phyloP scores from a whole-genome alignment of 164 flowering plant genomes.

The Annona squamosa region DNA sequence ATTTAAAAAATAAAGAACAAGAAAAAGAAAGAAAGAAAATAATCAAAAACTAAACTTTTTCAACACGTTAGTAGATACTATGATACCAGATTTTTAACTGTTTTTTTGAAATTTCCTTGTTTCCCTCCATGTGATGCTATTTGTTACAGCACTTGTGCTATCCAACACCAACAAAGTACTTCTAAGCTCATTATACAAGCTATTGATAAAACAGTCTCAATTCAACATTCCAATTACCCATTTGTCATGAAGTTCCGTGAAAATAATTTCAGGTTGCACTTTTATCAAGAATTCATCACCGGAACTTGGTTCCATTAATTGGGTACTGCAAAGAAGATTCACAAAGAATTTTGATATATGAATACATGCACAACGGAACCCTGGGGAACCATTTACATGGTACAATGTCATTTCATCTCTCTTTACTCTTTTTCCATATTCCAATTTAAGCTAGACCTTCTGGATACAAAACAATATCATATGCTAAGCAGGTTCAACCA shows the following conservation, averaged over 20 bases:
- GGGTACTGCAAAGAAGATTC: conserved; percentile 85
- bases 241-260: neutral
- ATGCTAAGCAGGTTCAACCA: conserved; percentile 42
- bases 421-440: neutral
- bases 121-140: too few species aligned
- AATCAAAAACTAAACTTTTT: too few species aligned
- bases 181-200: neutral
- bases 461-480: conserved; percentile 6
- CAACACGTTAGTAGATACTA: too few species aligned
- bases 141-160: neutral
- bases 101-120: too few species aligned
- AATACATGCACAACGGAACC: conserved; percentile 97
- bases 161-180: neutral
- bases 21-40: too few species aligned
- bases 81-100: too few species aligned
- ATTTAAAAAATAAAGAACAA: too few species aligned
- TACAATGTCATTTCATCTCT: conserved; percentile 14
- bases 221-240: neutral
- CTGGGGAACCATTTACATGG: conserved; percentile 79
- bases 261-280: conserved; percentile 69
- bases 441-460: neutral
- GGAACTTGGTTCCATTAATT: conserved; percentile 84
- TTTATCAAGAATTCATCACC: conserved; percentile 90
- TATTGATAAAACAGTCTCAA: neutral
- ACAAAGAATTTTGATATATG: conserved; percentile 75